Base-by-base conservation (phyloP, 306 rosid genomes). In the Castanea crenata region DNA sequence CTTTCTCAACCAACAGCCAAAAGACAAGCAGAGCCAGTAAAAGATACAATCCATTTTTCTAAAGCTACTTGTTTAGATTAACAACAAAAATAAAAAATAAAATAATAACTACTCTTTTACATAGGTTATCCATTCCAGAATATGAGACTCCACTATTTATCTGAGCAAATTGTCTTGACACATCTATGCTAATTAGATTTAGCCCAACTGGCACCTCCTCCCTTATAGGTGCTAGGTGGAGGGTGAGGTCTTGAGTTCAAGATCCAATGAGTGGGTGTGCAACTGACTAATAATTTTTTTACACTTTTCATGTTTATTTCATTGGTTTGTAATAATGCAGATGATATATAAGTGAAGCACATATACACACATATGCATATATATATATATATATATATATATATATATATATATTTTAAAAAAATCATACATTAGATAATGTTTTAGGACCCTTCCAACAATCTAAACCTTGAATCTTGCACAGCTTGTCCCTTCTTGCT, bases 401-500 rank as follows among this genome's bases (percentile, higher is more conserved):
- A n/a, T n/a, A n/a, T n/a, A n/a, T n/a, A n/a, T n/a, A n/a, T n/a
- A n/a, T 34, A 67, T 67, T 8, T 16, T 31, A 11, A 65, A 6
- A 35, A 3, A 67, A 18, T 3, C 25, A 21, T 20, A 59, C 20
- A 34, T 32, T 32, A 16, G 52, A 35, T 11, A 68, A 68, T 3
- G 9, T 67, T 35, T 67, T 20, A n/a, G 64, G 27, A 46, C 41
- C 29, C 72, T 68, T 35, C 72, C 15, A 64, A 64, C 54, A 68
- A 23, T 68, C 52, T 35, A 68, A n/a, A 68, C 72, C 72, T 68
- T 35, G 72, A 68, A 34, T 68, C 10, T 68, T n/a, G 52, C 52
- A 68, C 49, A 34, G 18, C 12, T 64, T 68, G 54, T 21, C 72
- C 52, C 72, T 35, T 68, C 72, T 35, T 68, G 72, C 15, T 68